A percentile compares a stretch with the other conserved stretches of the same genome.
Conservation (phyloP, 1,284 basidiomycete genomes). For the Ceratobasidium sp. region DNA sequence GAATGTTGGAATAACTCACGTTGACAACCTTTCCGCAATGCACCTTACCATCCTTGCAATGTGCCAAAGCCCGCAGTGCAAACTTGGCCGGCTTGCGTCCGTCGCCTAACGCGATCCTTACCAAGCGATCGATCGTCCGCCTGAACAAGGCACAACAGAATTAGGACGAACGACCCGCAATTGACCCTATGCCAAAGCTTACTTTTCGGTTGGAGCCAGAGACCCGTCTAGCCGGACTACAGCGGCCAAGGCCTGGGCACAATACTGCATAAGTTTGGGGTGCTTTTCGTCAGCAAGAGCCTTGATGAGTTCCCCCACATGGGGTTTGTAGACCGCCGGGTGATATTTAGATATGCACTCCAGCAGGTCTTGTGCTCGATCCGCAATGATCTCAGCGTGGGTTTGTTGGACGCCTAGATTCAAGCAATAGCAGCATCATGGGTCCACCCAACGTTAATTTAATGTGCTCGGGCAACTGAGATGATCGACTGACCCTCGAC, state of each 20-base stretch:
- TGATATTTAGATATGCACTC: slow-evolving; percentile 77
- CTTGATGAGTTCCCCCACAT: slow-evolving; percentile 77
- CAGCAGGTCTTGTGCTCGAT: slow-evolving; percentile 48
- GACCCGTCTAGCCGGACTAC: slow-evolving; percentile 66
- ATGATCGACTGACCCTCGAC: background rate
- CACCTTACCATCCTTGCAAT: slow-evolving; percentile 61
- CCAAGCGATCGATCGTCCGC: slow-evolving; percentile 71
- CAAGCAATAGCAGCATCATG: background rate
- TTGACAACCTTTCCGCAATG: slow-evolving; percentile 66
- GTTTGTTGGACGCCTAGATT: slow-evolving; percentile 28
- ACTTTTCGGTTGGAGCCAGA: slow-evolving; percentile 71
- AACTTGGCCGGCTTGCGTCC: slow-evolving; percentile 84
- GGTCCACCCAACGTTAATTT: background rate
- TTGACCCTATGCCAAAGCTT: slow-evolving; percentile 47
- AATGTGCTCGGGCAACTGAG: background rate
- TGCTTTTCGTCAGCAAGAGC: slow-evolving; percentile 72
- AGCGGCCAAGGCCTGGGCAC: slow-evolving; percentile 77
- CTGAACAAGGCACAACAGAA: slow-evolving; percentile 49
- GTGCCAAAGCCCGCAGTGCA: slow-evolving; percentile 79
- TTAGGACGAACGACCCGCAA: slow-evolving; percentile 6
- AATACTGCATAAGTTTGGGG: slow-evolving; percentile 66
- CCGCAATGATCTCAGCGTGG: slow-evolving; percentile 36
- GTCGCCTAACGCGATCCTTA: slow-evolving; percentile 66
- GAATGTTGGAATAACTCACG: slow-evolving; percentile 55
- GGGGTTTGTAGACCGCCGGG: slow-evolving; percentile 75